Evolutionary conservation across 768 basidiomycete genomes (phyloP).

Genomic region (Podaxis carcinomalis): DNA sequence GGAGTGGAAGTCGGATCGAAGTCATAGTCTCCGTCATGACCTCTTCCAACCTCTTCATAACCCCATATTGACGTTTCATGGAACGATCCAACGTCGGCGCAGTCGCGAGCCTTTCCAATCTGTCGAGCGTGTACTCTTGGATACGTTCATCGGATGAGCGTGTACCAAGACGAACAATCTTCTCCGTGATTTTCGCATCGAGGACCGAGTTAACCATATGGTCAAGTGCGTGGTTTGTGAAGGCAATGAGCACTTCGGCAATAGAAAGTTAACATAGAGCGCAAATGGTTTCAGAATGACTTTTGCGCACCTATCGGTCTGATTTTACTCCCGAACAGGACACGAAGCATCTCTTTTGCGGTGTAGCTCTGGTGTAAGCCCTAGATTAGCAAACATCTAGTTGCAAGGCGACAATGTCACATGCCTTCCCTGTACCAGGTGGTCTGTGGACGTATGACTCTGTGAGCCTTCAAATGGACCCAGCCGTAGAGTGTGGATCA

Average conservation of each 20-base stretch:
- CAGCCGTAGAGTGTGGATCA: background rate
- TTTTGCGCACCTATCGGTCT: slow-evolving; percentile 35
- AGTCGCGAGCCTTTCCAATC: slow-evolving; percentile 42
- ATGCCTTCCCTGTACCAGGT: slow-evolving; percentile 75
- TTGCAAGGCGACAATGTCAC: background rate
- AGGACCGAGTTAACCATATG: slow-evolving; percentile 47
- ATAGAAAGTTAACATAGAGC: too few species aligned
- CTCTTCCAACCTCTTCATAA: slow-evolving; percentile 40
- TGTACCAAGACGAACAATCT: slow-evolving; percentile 68
- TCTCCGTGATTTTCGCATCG: slow-evolving; percentile 57
- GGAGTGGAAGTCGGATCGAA: slow-evolving; percentile 21
- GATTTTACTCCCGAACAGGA: slow-evolving; percentile 50
- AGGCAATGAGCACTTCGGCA: too few species aligned
- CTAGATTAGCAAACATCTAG: slow-evolving; percentile 3
- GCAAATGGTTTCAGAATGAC: too few species aligned
- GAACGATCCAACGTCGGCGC: slow-evolving; percentile 36
- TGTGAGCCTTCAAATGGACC: slow-evolving; percentile 1
- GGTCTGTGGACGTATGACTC: slow-evolving; percentile 37
- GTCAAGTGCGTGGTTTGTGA: too few species aligned
- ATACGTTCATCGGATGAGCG: slow-evolving; percentile 58
- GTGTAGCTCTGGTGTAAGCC: slow-evolving; percentile 48
- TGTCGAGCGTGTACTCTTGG: slow-evolving; percentile 56
- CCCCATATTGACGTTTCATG: slow-evolving; percentile 27
- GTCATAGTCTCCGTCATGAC: slow-evolving; percentile 40
- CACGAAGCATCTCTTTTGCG: slow-evolving; percentile 63